Evolutionary conservation across 345 rosid genomes (phyloP), one percentile per base, ranked within the genome.

Genomic region (Citrus sp.): DNA sequence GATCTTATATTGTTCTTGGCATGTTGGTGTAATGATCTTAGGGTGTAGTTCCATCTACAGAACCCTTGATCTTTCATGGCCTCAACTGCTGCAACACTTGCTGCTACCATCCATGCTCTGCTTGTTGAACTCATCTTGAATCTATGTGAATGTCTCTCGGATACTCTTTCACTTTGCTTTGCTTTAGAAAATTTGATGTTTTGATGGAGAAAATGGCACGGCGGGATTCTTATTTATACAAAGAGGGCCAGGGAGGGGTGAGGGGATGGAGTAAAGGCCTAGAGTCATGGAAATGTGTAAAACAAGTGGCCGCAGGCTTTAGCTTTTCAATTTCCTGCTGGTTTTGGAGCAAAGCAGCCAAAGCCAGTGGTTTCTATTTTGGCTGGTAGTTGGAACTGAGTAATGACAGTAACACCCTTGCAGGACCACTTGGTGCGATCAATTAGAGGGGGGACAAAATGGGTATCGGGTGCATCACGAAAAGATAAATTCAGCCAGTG

Each of bases 61-160:
- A 90, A 70, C 0, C 94, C 94, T 55, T 88, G 90, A 62, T 90
- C 93, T 54, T 91, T 93, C 30, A 87, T 37, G 10, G 92, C 91
- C 82, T 89, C 94, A 49, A 93, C 89, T 7, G 88, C 89, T 24
- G 89, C 97, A 9, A 91, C 72, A 49, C 86, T 84, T 19, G 82
- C 85, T 1, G 90, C 93, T 4, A 84, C 88, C 0, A 77, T 56
- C 90, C 92, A 93, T 0, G 93, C 85, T 58, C 81, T 90, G 76
- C 86, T 87, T 4, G 86, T 37, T 37, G 78, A 63, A 75, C 70
- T 75, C 78, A 75, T 75, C 77, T 74, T 40, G 46, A n/a, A 40
- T 59, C 63, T 59, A 24, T 4, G 18, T 28, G 55, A 49, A 49
- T 49, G 19, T 70, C 19, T 7, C 51, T 49, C 35, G 3, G 59